phyloP scores from a whole-genome alignment of 1,284 basidiomycete genomes.

The Stereum hirsutum region DNA sequence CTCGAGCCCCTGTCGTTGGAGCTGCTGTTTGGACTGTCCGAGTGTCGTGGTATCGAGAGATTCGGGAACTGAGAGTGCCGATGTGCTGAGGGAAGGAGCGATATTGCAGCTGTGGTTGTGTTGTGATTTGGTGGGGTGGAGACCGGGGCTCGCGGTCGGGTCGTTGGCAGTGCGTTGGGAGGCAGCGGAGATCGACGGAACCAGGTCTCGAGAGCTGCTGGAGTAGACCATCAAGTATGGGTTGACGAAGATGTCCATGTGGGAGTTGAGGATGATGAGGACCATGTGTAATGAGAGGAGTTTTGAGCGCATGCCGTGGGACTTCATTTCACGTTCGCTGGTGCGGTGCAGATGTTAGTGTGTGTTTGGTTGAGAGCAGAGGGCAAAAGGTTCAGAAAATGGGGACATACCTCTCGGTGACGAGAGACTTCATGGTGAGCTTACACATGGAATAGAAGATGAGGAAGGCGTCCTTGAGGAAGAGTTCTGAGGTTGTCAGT shows the following conservation, averaged over 20 bases:
- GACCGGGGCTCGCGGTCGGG: slow-evolving; percentile 48
- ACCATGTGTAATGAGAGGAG: slow-evolving; percentile 89
- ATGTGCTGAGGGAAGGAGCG: slow-evolving; percentile 57
- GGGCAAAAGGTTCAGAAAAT: too few relatives aligned
- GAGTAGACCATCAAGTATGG: slow-evolving; percentile 84
- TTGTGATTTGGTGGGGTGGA: slow-evolving; percentile 42
- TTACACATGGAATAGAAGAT: slow-evolving; percentile 86
- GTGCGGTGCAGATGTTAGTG: neutral
- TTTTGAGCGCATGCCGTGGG: slow-evolving; percentile 94
- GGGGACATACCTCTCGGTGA: slow-evolving; percentile 72
- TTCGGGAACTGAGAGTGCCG: slow-evolving; percentile 59
- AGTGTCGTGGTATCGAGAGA: slow-evolving; percentile 55
- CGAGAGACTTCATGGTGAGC: slow-evolving; percentile 94
- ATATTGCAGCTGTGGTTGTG: slow-evolving; percentile 31
- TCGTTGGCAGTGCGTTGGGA: slow-evolving; percentile 43
- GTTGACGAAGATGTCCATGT: slow-evolving; percentile 85
- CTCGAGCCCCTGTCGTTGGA: slow-evolving; percentile 84
- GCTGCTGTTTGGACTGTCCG: slow-evolving; percentile 73
- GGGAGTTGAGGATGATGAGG: slow-evolving; percentile 85
- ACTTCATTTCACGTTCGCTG: slow-evolving; percentile 88
- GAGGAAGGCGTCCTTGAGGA: slow-evolving; percentile 94
- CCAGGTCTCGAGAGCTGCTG: slow-evolving; percentile 76
- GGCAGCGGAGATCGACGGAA: slow-evolving; percentile 49
- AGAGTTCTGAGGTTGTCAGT: slow-evolving; percentile 68
- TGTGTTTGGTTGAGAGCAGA: neutral